A percentile compares a stretch with the other conserved stretches of the same genome.
These are phyloP conservation scores for Lablab purpureus DNA, from an alignment of 306 rosid genomes.

Conservation along the genomic window DNA sequence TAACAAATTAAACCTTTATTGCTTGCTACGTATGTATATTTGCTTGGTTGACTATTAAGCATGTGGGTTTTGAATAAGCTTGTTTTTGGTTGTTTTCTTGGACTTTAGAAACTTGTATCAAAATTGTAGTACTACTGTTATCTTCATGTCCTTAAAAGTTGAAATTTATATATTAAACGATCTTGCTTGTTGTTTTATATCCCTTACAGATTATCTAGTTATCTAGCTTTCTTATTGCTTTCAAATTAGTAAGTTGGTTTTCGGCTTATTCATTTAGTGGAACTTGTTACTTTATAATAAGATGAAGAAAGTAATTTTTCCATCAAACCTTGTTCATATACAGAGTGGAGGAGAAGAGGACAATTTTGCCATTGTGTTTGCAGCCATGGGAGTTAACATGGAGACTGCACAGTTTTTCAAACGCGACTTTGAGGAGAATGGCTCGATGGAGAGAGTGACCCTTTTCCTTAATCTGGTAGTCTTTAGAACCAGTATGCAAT, in stretches of 20 bases:
- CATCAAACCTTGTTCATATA: conserved; percentile 42
- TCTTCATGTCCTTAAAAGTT: neutral
- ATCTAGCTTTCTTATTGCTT: conserved; percentile 21
- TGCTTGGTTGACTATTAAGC: conserved; percentile 4
- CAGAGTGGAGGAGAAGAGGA: conserved; percentile 82
- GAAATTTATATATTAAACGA: conserved; percentile 14
- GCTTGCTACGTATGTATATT: neutral
- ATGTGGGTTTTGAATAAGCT: conserved; percentile 6
- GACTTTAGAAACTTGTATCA: neutral
- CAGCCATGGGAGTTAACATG: conserved; percentile 99
- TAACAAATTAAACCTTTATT: neutral
- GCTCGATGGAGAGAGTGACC: conserved; percentile 99
- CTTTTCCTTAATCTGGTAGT: conserved; percentile 94
- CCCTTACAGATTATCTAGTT: conserved; percentile 6
- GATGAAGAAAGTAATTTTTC: conserved; percentile 31
- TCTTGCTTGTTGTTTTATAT: conserved; percentile 2
- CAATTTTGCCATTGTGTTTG: conserved; percentile 99
- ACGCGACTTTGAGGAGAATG: conserved; percentile 99
- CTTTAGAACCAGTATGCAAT: conserved; percentile 28
- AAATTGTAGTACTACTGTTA: neutral
- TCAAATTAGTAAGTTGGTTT: conserved; percentile 15
- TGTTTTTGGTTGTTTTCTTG: neutral
- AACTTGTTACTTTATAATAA: conserved; percentile 2
- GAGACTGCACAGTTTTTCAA: conserved; percentile 99
- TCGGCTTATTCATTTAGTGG: conserved; percentile 10